Percentiles rank a stretch among this genome's conserved stretches.
Evolutionary conservation across 805 yeast species (phyloP).

Genomic region (Suhomyces emberorum): DNA sequence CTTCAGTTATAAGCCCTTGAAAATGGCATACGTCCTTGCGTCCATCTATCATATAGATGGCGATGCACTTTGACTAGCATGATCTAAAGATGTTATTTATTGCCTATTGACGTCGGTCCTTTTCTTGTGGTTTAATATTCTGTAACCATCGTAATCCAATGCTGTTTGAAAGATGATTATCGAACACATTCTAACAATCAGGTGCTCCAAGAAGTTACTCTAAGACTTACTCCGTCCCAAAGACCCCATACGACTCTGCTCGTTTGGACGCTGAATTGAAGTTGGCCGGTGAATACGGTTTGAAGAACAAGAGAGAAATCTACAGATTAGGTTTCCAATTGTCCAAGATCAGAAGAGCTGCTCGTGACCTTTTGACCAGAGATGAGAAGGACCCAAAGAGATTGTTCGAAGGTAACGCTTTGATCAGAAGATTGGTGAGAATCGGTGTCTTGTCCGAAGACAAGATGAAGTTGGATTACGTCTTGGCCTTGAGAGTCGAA

Average conservation of each 20-base stretch:
- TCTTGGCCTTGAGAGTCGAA: conserved; percentile 95
- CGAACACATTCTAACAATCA: conserved; percentile 19
- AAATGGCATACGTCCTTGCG: not conserved
- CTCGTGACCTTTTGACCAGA: conserved; percentile 99
- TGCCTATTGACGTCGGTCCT: not conserved
- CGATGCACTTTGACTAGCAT: too few relatives aligned
- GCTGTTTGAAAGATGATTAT: too few relatives aligned
- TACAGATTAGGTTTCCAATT: conserved; percentile 99
- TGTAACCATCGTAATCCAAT: conserved; percentile 1
- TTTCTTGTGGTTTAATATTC: not conserved
- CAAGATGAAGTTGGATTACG: conserved; percentile 99
- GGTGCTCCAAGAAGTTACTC: conserved; percentile 99
- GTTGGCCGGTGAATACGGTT: conserved; percentile 99
- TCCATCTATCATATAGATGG: too few relatives aligned
- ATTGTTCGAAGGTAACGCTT: conserved; percentile 99
- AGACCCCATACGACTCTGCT: conserved; percentile 98
- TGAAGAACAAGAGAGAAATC: conserved; percentile 99
- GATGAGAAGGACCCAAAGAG: conserved; percentile 99
- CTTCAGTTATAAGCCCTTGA: conserved; percentile 55
- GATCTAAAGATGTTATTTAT: too few relatives aligned
- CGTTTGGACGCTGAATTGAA: conserved; percentile 99
- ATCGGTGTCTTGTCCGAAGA: conserved; percentile 98
- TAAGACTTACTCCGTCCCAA: conserved; percentile 99
- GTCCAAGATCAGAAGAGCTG: conserved; percentile 99
- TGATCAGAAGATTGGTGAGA: conserved; percentile 98